These are phyloP conservation scores for Aspergillus awamori DNA, from an alignment of 2,329 filamentous ascomycete genomes.

Conservation along the genomic window DNA sequence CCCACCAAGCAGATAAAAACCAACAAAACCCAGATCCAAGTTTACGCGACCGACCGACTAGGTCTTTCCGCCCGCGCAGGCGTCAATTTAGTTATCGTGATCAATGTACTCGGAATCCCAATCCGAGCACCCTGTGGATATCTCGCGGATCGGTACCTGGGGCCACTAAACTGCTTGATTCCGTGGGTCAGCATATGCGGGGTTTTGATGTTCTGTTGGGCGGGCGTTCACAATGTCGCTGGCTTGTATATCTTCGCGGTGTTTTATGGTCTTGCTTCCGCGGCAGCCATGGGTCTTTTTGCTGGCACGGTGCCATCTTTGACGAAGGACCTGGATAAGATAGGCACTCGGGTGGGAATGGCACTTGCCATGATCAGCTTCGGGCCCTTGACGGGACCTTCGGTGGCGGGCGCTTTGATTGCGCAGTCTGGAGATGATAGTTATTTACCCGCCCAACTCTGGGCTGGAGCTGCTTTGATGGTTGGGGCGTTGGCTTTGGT, in stretches of 20 bases:
- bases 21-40: constrained; percentile 22
- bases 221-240: constrained; percentile 47
- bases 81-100: constrained; percentile 53
- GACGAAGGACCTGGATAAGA: constrained; percentile 51
- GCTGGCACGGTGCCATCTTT: constrained; percentile 47
- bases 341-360: constrained; percentile 53
- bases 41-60: constrained; percentile 49
- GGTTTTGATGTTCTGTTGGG: constrained; percentile 60
- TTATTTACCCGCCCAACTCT: constrained; percentile 52
- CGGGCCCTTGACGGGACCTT: constrained; percentile 50
- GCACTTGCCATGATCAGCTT: constrained; percentile 51
- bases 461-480: constrained; percentile 36
- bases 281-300: constrained; percentile 51
- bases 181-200: constrained; percentile 51
- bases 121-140: constrained; percentile 57
- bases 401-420: constrained; percentile 52
- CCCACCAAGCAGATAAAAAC: background rate
- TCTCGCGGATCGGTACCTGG: constrained; percentile 57
- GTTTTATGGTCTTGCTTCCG: constrained; percentile 49
- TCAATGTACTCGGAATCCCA: constrained; percentile 60
- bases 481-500: constrained; percentile 5
- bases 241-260: constrained; percentile 49
- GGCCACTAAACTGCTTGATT: constrained; percentile 60
- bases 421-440: constrained; percentile 44
- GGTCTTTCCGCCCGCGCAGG: constrained; percentile 42